Base-by-base conservation (phyloP, 148 eudicot genomes). In the Arctostaphylos glauca region DNA sequence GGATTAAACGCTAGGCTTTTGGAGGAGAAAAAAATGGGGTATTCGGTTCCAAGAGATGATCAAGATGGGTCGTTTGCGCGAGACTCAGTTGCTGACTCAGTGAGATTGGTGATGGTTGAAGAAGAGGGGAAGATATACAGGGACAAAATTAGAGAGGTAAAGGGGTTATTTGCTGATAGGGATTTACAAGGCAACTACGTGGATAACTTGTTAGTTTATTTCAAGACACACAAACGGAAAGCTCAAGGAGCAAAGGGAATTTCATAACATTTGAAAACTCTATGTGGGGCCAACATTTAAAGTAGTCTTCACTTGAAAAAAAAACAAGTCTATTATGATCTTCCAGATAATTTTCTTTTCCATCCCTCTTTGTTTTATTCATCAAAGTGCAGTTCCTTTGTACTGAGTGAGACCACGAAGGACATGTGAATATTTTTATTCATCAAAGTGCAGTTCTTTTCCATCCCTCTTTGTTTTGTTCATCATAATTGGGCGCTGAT, bases 41-140 rank as follows among this genome's bases (percentile, higher is more conserved):
- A 38, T 4, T 12, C n/a, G 53, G 55, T 81, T 9, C 78, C 44
- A 4, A 81, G 84, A 81, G 56, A 74, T 46, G 84, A 81, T 4
- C 41, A 43, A 21, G 84, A 81, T n/a, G 79, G 84, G 31, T 59
- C 44, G 1, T 44, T 82, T 14, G 74, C 56, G 7, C 3, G 48
- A 23, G 12, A 82, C 84, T 74, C 84, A 1, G 84, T 82, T 58
- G 79, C 84, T 2, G 84, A 82, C 48, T 56, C 79, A 13, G 54
- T 73, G 53, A 73, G 44, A 44, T 73, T 81, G 70, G 55, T 71
- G 9, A 81, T 74, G 78, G 70, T 78, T 7, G 70, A 78, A 15
- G 81, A 78, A 41, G 70, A 59, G 2, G 81, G 81, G 5, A 76
- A 76, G 79, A 6, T 76, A 5, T 49, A 76, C 60, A 52, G 59